These are phyloP conservation scores for Pichia norvegensis DNA, from an alignment of 1,139 yeast genomes.

Conservation along the genomic window DNA sequence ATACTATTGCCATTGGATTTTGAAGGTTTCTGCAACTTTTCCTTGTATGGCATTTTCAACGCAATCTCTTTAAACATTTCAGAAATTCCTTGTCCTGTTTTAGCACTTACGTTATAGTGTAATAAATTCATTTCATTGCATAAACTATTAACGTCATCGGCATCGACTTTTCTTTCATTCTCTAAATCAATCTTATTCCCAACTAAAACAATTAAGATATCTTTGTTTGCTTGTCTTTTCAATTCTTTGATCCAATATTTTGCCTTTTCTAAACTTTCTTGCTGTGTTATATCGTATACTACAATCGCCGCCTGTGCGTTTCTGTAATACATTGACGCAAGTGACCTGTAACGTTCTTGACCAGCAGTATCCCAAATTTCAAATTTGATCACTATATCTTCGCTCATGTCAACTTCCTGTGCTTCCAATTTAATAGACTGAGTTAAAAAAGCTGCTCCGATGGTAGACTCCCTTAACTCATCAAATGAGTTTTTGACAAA, in stretches of 20 bases:
- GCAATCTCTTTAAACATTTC: slow-evolving; percentile 82
- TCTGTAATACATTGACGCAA: slow-evolving; percentile 82
- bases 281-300: slow-evolving; percentile 63
- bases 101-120: slow-evolving; percentile 91
- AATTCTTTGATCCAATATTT: slow-evolving; percentile 95
- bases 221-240: slow-evolving; percentile 79
- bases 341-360: slow-evolving; percentile 72
- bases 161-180: slow-evolving; percentile 47
- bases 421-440: slow-evolving; percentile 61
- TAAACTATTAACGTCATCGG: slow-evolving; percentile 46
- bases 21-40: slow-evolving; percentile 18
- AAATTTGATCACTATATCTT: slow-evolving; percentile 36
- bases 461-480: slow-evolving; percentile 88
- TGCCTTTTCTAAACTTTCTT: slow-evolving; percentile 74
- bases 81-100: slow-evolving; percentile 74
- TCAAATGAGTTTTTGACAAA: slow-evolving; percentile 94
- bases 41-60: slow-evolving; percentile 48
- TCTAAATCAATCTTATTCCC: slow-evolving; percentile 74
- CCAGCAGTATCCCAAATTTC: slow-evolving; percentile 92
- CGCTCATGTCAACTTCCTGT: not conserved
- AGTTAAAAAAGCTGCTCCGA: slow-evolving; percentile 95
- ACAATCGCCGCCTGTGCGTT: slow-evolving; percentile 81
- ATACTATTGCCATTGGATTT: slow-evolving; percentile 15
- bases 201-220: slow-evolving; percentile 77
- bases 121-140: slow-evolving; percentile 70